Conservation (phyloP, 257 asterid species). For the Anisodus tanguticus region DNA sequence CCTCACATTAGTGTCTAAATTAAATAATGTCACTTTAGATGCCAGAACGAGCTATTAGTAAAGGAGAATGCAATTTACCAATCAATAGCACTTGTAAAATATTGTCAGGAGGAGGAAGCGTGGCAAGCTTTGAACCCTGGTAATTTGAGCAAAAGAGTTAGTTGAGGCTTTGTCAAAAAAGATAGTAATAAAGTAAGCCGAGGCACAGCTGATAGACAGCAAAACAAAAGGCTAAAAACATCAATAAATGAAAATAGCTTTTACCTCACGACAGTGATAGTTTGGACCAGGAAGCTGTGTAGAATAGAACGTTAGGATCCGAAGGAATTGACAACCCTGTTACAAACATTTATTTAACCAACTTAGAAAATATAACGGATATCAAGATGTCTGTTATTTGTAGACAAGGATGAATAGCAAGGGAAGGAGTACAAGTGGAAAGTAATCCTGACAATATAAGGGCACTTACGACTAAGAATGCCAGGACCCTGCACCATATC, state of each 20-base stretch:
- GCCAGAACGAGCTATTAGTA: background rate
- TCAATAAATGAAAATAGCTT: background rate
- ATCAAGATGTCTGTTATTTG: background rate
- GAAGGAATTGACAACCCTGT: constrained; percentile 90
- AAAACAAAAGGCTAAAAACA: background rate
- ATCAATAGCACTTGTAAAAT: constrained; percentile 65
- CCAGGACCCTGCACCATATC: constrained; percentile 95
- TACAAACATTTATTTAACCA: constrained; percentile 30
- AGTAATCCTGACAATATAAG: constrained; percentile 6
- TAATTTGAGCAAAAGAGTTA: background rate
- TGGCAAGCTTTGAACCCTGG: constrained; percentile 94
- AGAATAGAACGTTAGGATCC: constrained; percentile 89
- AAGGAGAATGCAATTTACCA: constrained; percentile 43
- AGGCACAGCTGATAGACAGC: background rate
- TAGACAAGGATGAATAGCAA: constrained; percentile 4
- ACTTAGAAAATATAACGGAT: background rate
- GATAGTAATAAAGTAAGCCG: background rate
- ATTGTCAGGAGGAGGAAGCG: constrained; percentile 81
- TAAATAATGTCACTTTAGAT: constrained; percentile 10
- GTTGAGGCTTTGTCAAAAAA: background rate
- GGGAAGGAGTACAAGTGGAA: background rate
- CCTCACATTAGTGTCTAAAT: constrained; percentile 24
- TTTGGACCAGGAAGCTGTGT: constrained; percentile 99
- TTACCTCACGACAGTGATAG: constrained; percentile 98
- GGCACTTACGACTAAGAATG: constrained; percentile 87